Evolutionary conservation across 768 basidiomycete species (phyloP).

Genomic region (Rhodocollybia butyracea): DNA sequence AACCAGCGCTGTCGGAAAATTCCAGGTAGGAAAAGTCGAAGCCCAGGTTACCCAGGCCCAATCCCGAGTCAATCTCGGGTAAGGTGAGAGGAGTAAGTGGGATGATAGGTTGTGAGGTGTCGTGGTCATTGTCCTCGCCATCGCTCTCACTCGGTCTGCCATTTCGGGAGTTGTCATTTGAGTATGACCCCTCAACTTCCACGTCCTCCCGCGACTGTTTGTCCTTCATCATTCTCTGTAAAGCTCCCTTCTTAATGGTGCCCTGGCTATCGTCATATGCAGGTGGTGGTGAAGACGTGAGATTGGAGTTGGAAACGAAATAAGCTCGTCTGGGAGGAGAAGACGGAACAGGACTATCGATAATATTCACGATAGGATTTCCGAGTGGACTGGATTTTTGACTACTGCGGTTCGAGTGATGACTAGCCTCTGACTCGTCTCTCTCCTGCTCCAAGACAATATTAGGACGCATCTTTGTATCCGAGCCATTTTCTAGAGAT

Average conservation of each 20-base stretch:
- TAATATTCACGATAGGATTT: constrained; percentile 18
- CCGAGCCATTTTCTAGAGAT: constrained; percentile 1
- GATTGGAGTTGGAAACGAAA: constrained; percentile 34
- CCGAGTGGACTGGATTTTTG: constrained; percentile 6
- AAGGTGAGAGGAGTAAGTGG: constrained; percentile 3
- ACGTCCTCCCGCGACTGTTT: neutral
- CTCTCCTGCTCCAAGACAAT: constrained; percentile 1
- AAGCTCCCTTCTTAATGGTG: neutral
- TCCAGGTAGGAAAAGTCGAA: neutral
- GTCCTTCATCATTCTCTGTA: neutral
- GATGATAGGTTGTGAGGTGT: neutral
- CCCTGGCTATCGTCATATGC: constrained; percentile 29
- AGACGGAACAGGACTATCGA: neutral
- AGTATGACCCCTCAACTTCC: neutral
- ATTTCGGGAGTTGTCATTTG: neutral
- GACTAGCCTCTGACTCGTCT: neutral
- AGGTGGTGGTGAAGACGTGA: constrained; percentile 40
- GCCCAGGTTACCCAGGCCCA: neutral
- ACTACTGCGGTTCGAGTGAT: constrained; percentile 4
- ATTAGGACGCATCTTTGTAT: constrained; percentile 1
- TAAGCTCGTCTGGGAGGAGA: constrained; percentile 36
- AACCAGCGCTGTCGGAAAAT: neutral
- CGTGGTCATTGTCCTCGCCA: neutral
- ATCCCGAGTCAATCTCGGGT: neutral
- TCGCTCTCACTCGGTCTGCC: neutral